These are phyloP conservation scores for Saccharomycopsis sp. DNA, from an alignment of 805 yeast species.

Conservation along the genomic window DNA sequence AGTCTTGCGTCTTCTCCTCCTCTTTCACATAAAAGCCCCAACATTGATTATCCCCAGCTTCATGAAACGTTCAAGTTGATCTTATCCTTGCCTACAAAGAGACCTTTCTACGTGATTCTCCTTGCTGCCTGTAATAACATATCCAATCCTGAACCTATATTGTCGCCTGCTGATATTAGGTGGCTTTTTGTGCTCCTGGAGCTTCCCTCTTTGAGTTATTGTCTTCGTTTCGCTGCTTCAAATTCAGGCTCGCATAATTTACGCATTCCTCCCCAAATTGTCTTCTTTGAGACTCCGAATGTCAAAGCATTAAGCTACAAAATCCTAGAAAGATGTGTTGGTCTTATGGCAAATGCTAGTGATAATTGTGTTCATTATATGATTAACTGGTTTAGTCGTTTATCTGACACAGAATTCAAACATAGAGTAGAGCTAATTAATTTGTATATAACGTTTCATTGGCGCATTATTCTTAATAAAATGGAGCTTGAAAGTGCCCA, in stretches of 20 bases:
- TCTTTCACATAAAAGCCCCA: constrained; percentile 39
- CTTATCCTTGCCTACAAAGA: constrained; percentile 47
- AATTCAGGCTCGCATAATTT: constrained; percentile 22
- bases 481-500: neutral
- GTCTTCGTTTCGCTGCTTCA: too few relatives aligned
- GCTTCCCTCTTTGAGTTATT: constrained; percentile 53
- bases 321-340: constrained; percentile 60
- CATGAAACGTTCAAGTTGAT: constrained; percentile 40
- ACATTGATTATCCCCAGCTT: constrained; percentile 45
- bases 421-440: constrained; percentile 62
- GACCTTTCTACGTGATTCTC: constrained; percentile 53
- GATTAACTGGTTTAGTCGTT: constrained; percentile 49
- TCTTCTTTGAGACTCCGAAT: constrained; percentile 38
- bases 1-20: constrained; percentile 6
- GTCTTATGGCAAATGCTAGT: constrained; percentile 52
- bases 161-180: constrained; percentile 38
- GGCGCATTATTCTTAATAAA: constrained; percentile 31
- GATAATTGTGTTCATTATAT: constrained; percentile 36
- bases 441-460: constrained; percentile 70
- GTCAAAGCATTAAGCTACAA: constrained; percentile 58
- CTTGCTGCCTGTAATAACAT: constrained; percentile 45
- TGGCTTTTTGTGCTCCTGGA: constrained; percentile 66
- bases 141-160: constrained; percentile 38
- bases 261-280: constrained; percentile 12
- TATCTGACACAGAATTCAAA: constrained; percentile 38